Conservation (phyloP, 2,329 filamentous ascomycete species). For the Pestalotiopsis sp. region DNA sequence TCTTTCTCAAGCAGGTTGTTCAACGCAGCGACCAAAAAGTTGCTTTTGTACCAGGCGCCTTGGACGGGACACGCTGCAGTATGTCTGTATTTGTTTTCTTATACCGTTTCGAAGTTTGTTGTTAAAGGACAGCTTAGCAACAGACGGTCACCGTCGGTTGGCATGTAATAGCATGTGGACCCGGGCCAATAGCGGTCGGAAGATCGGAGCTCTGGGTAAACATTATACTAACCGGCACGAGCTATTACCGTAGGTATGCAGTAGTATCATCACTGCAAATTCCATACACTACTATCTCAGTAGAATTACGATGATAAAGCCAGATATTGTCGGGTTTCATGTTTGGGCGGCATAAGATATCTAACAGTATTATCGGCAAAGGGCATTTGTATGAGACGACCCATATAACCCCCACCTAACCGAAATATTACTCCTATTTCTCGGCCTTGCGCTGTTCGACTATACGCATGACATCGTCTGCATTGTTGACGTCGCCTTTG, state of each 20-base stretch:
- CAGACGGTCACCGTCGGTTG: slow-evolving; percentile 12
- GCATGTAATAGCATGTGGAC: neutral
- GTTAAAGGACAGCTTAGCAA: neutral
- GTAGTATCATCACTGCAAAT: no score
- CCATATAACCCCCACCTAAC: neutral
- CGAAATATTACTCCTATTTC: slow-evolving; percentile 19
- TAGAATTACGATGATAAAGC: no score
- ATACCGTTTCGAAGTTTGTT: neutral
- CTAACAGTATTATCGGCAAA: no score
- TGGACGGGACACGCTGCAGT: neutral
- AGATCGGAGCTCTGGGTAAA: neutral
- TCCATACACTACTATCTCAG: no score
- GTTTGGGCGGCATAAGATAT: no score
- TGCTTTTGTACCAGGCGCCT: neutral
- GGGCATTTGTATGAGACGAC: no score
- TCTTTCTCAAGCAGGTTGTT: neutral
- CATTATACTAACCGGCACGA: neutral
- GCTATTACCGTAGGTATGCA: neutral
- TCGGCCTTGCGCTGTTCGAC: slow-evolving; percentile 62
- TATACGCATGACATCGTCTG: slow-evolving; percentile 77
- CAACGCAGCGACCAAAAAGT: neutral
- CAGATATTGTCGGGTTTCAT: no score
- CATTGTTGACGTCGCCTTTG: slow-evolving; percentile 79
- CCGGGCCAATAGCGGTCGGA: neutral
- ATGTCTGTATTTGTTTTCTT: neutral